These are phyloP conservation scores for Stachybotrys echinatus DNA, from an alignment of 2,329 filamentous ascomycete species.

Conservation along the genomic window DNA sequence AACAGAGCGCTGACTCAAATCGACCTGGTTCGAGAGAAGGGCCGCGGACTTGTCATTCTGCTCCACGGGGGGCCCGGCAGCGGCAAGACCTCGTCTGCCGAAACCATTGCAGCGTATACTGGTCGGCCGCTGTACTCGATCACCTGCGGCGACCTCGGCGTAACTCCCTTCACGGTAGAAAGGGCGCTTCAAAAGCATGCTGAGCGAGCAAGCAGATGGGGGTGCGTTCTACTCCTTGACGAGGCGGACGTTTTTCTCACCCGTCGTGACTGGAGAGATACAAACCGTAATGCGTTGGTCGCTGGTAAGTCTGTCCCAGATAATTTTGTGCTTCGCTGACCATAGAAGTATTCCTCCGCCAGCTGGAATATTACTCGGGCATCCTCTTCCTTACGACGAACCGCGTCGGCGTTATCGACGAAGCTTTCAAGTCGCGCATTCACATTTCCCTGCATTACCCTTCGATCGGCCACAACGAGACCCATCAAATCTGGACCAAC, in stretches of 20 bases:
- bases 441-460: constrained; percentile 30
- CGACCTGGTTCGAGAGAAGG: too few relatives aligned
- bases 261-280: constrained; percentile 6
- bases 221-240: constrained; percentile 15
- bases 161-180: neutral
- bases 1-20: too few relatives aligned
- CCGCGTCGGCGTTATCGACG: constrained; percentile 35
- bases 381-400: constrained; percentile 41
- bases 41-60: constrained; percentile 18
- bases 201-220: constrained; percentile 13
- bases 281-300: constrained; percentile 14
- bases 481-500: neutral
- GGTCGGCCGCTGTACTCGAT: constrained; percentile 6
- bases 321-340: neutral
- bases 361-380: constrained; percentile 34
- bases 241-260: constrained; percentile 16
- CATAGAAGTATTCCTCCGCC: constrained; percentile 22
- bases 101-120: constrained; percentile 6
- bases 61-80: constrained; percentile 21
- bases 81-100: constrained; percentile 20
- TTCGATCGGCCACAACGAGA: neutral
- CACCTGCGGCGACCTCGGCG: constrained; percentile 2
- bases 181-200: constrained; percentile 6
- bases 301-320: constrained; percentile 7
- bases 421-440: constrained; percentile 35